These are phyloP conservation scores for Umbelopsis sp. DNA, from an alignment of 192 early-diverging fungal genomes.

Conservation along the genomic window DNA sequence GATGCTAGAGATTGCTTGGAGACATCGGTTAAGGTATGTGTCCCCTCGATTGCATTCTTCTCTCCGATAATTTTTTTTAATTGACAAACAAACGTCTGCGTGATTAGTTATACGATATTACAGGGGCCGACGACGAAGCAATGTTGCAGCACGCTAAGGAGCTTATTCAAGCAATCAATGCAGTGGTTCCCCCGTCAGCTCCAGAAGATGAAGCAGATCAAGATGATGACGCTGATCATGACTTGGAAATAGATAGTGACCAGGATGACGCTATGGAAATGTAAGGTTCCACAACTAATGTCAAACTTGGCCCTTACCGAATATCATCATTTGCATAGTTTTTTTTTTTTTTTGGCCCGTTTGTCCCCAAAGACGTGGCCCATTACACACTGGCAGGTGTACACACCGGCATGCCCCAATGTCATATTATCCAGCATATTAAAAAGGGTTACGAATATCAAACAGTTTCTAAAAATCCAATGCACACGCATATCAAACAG, in stretches of 20 bases:
- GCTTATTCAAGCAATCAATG: constrained; percentile 63
- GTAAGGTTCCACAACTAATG: constrained; percentile 1
- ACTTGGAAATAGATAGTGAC: constrained; percentile 56
- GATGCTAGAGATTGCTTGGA: constrained; percentile 85
- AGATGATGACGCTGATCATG: constrained; percentile 55
- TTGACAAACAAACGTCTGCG: background rate
- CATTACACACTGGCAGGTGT: too few relatives aligned
- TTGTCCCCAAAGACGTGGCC: too few relatives aligned
- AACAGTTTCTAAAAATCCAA: too few relatives aligned
- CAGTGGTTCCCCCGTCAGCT: constrained; percentile 47
- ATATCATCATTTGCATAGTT: background rate
- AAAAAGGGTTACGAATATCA: too few relatives aligned
- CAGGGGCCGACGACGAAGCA: constrained; percentile 69
- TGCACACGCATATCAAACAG: too few relatives aligned
- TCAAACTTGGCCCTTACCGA: background rate
- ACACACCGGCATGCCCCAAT: too few relatives aligned
- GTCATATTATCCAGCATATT: too few relatives aligned
- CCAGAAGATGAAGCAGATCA: constrained; percentile 53
- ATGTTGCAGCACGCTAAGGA: constrained; percentile 72
- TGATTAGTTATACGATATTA: constrained; percentile 58
- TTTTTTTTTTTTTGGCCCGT: too few relatives aligned
- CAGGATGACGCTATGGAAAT: constrained; percentile 46
- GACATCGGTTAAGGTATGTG: constrained; percentile 56
- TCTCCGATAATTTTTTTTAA: too few relatives aligned
- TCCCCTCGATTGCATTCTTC: background rate